Evolutionary conservation across 108 stramenopile genomes (phyloP).

Genomic region (Schizochytrium sp.): DNA sequence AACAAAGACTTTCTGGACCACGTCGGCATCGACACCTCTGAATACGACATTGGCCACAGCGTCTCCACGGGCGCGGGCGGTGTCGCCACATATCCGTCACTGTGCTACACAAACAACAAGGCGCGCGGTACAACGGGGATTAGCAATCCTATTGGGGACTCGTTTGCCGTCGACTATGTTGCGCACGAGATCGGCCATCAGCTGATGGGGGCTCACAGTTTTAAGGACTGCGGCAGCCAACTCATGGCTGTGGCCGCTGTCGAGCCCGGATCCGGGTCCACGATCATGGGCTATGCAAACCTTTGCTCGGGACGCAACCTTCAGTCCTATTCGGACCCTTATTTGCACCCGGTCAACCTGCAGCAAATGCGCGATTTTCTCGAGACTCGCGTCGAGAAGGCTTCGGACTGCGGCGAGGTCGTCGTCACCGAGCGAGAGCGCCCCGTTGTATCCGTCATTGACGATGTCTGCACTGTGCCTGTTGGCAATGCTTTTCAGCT

Average conservation of each 20-base stretch:
- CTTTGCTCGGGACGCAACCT: neutral
- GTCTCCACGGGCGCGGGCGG: neutral
- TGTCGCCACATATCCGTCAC: neutral
- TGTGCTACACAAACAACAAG: neutral
- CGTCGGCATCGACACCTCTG: neutral
- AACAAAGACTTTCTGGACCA: neutral
- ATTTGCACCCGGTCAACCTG: neutral
- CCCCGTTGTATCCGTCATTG: neutral
- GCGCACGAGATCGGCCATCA: slow-evolving; percentile 5
- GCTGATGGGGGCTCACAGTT: neutral
- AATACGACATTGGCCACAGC: neutral
- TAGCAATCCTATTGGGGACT: neutral
- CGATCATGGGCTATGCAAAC: slow-evolving; percentile 10
- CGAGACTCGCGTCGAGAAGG: neutral
- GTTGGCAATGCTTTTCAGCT: slow-evolving; percentile 1
- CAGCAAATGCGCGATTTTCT: neutral
- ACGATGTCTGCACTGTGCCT: neutral
- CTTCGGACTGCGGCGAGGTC: neutral
- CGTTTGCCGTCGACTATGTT: neutral
- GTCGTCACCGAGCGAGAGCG: neutral
- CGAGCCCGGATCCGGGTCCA: slow-evolving; percentile 5
- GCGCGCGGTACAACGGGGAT: slow-evolving; percentile 9
- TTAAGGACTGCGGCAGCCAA: neutral
- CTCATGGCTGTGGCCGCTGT: neutral
- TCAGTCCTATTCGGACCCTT: neutral